Evolutionary conservation across 75 land plant species (phyloP).

Genomic region (Selaginella moellendorffii): DNA sequence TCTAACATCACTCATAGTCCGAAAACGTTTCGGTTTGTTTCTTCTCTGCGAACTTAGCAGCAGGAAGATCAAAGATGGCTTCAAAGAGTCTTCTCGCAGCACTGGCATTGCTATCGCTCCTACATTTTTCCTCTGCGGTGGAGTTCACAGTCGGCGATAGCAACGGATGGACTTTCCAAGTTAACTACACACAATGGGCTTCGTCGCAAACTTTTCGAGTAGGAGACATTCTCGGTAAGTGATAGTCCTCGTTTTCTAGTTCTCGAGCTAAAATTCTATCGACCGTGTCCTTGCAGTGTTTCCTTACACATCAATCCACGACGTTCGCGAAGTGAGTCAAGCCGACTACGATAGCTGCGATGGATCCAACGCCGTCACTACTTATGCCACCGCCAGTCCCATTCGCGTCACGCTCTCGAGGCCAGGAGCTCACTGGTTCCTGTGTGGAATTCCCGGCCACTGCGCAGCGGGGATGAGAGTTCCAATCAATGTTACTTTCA

Average conservation of each 20-base stretch:
- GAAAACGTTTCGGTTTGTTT: too few species aligned
- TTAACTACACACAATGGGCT: background rate
- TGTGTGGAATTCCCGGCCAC: slow-evolving; percentile 33
- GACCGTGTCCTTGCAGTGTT: too few species aligned
- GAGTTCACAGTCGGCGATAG: background rate
- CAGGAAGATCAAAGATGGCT: too few species aligned
- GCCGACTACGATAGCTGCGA: slow-evolving; percentile 21
- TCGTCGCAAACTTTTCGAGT: background rate
- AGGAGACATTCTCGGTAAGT: background rate
- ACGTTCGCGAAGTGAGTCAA: slow-evolving; percentile 23
- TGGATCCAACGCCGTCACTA: slow-evolving; percentile 3
- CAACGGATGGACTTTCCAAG: background rate
- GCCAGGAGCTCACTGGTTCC: slow-evolving; percentile 28
- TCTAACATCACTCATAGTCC: too few species aligned
- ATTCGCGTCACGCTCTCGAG: slow-evolving; percentile 16
- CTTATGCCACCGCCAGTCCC: slow-evolving; percentile 3
- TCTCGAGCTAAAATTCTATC: too few species aligned
- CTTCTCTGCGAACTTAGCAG: too few species aligned
- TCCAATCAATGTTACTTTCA: slow-evolving; percentile 16
- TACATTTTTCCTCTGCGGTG: background rate
- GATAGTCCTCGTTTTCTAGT: too few species aligned
- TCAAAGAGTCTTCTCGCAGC: too few species aligned
- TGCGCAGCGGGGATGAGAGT: slow-evolving; percentile 36
- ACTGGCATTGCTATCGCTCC: too few species aligned
- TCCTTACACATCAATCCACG: slow-evolving; percentile 22